Evolutionary conservation across 768 basidiomycete genomes (phyloP).

Genomic region (Lanmaoa pseudosensibilis): DNA sequence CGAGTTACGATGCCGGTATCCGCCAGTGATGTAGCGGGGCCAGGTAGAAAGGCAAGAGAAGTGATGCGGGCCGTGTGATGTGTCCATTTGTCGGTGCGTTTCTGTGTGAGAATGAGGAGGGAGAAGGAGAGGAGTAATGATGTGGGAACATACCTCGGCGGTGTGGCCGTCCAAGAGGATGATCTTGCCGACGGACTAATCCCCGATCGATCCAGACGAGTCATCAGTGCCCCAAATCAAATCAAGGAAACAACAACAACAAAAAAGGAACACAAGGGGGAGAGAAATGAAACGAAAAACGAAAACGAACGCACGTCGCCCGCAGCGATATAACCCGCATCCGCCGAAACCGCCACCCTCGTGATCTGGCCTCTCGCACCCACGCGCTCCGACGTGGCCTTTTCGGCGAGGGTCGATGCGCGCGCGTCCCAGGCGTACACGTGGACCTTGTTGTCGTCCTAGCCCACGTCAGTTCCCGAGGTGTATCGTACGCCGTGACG

Average conservation of each 20-base stretch:
- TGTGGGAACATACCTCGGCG: constrained; percentile 44
- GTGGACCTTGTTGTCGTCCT: constrained; percentile 71
- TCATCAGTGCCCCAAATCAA: background rate
- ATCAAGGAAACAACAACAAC: background rate
- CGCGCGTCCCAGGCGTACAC: constrained; percentile 74
- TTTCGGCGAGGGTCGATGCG: constrained; percentile 47
- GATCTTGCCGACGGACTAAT: constrained; percentile 78
- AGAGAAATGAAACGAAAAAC: background rate
- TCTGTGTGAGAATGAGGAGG: constrained; percentile 33
- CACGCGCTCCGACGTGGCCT: constrained; percentile 61
- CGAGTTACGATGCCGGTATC: background rate
- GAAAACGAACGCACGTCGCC: constrained; percentile 68
- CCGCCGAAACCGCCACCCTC: constrained; percentile 75
- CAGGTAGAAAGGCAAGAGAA: constrained; percentile 45
- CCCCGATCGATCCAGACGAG: background rate
- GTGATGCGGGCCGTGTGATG: constrained; percentile 82
- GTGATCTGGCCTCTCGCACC: constrained; percentile 58
- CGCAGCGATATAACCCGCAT: constrained; percentile 71
- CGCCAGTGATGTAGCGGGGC: constrained; percentile 35
- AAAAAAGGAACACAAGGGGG: background rate
- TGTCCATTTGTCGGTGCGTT: constrained; percentile 77
- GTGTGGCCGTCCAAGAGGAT: constrained; percentile 70
- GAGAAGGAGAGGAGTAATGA: background rate
- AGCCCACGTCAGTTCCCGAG: background rate
- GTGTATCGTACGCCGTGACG: background rate